Evolutionary conservation across 1,284 basidiomycete genomes (phyloP), one percentile per base, ranked within the genome.

Genomic region (Ustilago sp.): DNA sequence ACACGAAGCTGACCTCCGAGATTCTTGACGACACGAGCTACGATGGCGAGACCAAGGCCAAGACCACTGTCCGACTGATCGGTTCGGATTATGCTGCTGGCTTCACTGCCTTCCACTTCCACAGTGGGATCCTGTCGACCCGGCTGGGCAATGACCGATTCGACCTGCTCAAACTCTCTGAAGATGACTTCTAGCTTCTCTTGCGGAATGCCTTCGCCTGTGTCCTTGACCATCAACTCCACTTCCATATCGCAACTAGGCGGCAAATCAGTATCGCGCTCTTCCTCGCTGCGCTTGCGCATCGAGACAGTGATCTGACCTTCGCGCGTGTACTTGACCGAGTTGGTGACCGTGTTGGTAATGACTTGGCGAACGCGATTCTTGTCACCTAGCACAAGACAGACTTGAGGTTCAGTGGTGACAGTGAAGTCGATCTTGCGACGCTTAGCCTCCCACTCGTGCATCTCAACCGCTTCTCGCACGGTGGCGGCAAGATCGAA

Each of bases 81-180:
- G 23, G 62, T 63, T 51, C 64, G 68, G 6, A 68, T 28, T 7
- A 67, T 35, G 43, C 62, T 61, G 47, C 64, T 59, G 11, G 48
- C 56, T 17, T 70, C 75, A 51, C 68, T 71, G 12, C 51, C 55
- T 38, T 71, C 67, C 23, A 23, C 17, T 4, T 68, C 65, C 5
- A 28, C 11, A 12, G 41, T n/a, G 43, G 11, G 11, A 19, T 68
- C 74, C 19, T 59, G 55, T 23, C 70, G 63, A 13, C 74, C 70
- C 2, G 72, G 65, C 57, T 66, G 65, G 13, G 79, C 66, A 43
- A 80, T 77, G 86, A 81, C 85, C 5, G 90, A 90, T 74, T 93
- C 93, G 3, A 93, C 92, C 78, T 93, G 92, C 86, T 94, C 93
- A 70, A 95, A 93, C 69, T 94, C 92, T 59, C 93, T 88, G 87